These are phyloP conservation scores for Millerozyma miso DNA, from an alignment of 805 yeast genomes.

Conservation along the genomic window DNA sequence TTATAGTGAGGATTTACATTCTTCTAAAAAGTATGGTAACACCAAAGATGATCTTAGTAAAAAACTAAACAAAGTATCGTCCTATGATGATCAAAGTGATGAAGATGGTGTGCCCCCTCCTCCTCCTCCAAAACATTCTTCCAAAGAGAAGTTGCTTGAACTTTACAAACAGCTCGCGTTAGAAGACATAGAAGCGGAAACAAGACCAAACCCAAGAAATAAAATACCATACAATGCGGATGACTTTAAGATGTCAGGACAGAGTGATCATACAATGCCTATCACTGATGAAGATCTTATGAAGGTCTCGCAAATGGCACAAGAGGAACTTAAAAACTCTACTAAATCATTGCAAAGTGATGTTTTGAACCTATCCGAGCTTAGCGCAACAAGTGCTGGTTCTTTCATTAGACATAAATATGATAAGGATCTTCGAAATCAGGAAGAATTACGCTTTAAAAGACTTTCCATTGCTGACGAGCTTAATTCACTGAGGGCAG, in stretches of 20 bases:
- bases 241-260: constrained; percentile 29
- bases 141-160: constrained; percentile 8
- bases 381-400: constrained; percentile 88
- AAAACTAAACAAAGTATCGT: constrained; percentile 21
- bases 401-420: constrained; percentile 72
- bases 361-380: constrained; percentile 53
- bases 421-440: constrained; percentile 31
- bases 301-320: constrained; percentile 27
- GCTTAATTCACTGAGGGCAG: constrained; percentile 1
- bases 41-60: constrained; percentile 34
- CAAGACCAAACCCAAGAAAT: constrained; percentile 1
- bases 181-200: background rate
- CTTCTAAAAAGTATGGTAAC: constrained; percentile 27
- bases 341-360: constrained; percentile 42
- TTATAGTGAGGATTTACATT: constrained; percentile 31
- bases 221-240: constrained; percentile 35
- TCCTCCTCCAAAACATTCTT: constrained; percentile 32
- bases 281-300: constrained; percentile 25
- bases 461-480: constrained; percentile 20
- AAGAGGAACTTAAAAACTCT: constrained; percentile 36
- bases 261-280: constrained; percentile 10
- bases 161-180: constrained; percentile 1
- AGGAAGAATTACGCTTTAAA: constrained; percentile 17
- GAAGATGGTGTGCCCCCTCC: constrained; percentile 20
- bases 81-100: constrained; percentile 16